Evolutionary conservation across 768 basidiomycete species (phyloP), one percentile per base, ranked within the genome.

Genomic region (Kwoniella mangroviensis): DNA sequence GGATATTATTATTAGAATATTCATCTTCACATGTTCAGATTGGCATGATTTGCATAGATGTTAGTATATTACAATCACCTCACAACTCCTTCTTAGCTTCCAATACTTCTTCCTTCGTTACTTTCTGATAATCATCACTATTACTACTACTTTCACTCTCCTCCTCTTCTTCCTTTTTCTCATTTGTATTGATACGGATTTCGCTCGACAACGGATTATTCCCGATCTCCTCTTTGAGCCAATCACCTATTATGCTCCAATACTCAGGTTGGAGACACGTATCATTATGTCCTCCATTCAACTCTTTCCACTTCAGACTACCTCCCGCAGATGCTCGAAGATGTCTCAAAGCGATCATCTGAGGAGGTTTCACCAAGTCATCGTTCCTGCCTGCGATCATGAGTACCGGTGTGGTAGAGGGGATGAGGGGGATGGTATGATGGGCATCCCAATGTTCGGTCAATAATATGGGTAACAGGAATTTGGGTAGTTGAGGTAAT

Each of bases 371-470:
- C 2, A 95, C 90, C 9, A 94, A 85, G 70, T 91, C 88, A 74
- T 95, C 93, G 57, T 63, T 75, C 49, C 79, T 75, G 1, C 95
- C 95, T 63, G 90, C 91, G 28, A 98, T 84, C 87, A 96, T 90
- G 21, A 97, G 85, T 11, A 94, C 89, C 0, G 93, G 93, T 13
- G 83, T 82, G 5, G 75, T 45, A 0, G 69, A 49, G 0, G 83
- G 84, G 34, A 86, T 79, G 1, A 67, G 68, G 0, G 86, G 86
- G 43, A 92, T 86, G 78, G 90, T 89, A 3, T 87, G 86, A 0
- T 87, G 87, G 0, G 92, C 92, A 77, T 93, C 89, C 94, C 94
- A 96, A 79, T 90, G 91, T 81, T 96, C 82, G 5, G 76, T 81
- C 21, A 83, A 89, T 76, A 93, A 90, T 74, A 92, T 91, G 13